A percentile compares a stretch with the other conserved stretches of the same genome.
phyloP scores from a whole-genome alignment of 345 rosid species.

The Viola odorata region DNA sequence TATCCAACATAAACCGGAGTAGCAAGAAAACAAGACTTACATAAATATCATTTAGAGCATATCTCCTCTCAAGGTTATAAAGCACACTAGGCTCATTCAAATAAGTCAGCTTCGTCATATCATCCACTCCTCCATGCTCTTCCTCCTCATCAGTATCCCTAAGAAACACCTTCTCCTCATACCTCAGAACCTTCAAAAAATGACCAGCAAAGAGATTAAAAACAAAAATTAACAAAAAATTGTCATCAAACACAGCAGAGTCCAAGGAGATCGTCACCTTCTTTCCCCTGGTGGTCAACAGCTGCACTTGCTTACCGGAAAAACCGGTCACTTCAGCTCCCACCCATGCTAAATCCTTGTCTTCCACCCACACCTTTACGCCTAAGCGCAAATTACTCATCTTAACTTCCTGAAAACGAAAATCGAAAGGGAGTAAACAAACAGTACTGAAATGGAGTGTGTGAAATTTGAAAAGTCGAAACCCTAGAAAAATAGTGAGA shows the following conservation, averaged over 20 bases:
- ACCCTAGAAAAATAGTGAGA: conserved; percentile 16
- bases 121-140: conserved; percentile 93
- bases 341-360: conserved; percentile 77
- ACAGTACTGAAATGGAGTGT: no score
- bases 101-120: conserved; percentile 90
- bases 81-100: conserved; percentile 98
- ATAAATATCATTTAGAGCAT: conserved; percentile 86
- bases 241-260: background rate
- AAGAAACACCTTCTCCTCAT: conserved; percentile 49
- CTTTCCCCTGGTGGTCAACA: conserved; percentile 44
- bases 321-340: conserved; percentile 60
- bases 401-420: conserved; percentile 21
- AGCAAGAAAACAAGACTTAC: conserved; percentile 37
- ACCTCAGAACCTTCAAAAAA: conserved; percentile 40
- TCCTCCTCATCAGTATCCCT: conserved; percentile 86
- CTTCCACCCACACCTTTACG: conserved; percentile 81
- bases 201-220: background rate
- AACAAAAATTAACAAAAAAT: background rate
- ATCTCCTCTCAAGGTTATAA: conserved; percentile 80
- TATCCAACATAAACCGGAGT: background rate
- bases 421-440: background rate
- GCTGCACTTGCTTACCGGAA: conserved; percentile 45
- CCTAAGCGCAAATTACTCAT: conserved; percentile 57
- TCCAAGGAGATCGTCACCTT: conserved; percentile 36
- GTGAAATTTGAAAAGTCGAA: conserved; percentile 11